These are phyloP conservation scores for Apiospora aurea DNA, from an alignment of 2,329 filamentous ascomycete species.

Conservation along the genomic window DNA sequence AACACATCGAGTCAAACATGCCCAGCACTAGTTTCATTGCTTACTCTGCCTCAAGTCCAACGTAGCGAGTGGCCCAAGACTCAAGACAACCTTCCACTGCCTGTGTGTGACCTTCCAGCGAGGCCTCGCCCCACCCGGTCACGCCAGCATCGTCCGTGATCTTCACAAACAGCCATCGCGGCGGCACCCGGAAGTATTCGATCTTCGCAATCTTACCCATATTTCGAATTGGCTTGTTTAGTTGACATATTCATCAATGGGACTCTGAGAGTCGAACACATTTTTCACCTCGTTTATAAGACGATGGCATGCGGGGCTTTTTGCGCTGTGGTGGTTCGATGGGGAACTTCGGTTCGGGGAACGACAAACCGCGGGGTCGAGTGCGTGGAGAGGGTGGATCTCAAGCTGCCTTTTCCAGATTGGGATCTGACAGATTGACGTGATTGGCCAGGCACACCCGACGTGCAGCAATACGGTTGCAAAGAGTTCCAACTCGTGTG, in stretches of 20 bases:
- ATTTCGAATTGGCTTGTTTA: neutral
- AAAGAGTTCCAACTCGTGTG: neutral
- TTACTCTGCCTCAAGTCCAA: conserved; percentile 75
- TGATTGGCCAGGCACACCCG: conserved; percentile 7
- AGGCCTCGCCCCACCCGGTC: conserved; percentile 77
- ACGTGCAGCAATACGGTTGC: neutral
- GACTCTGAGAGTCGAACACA: neutral
- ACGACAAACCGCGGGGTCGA: conserved; percentile 18
- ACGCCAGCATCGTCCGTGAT: conserved; percentile 71
- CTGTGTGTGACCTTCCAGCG: conserved; percentile 75
- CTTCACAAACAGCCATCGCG: conserved; percentile 81
- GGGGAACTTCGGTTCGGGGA: conserved; percentile 12
- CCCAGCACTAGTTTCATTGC: conserved; percentile 30
- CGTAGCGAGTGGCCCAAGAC: conserved; percentile 67
- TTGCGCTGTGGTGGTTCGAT: neutral
- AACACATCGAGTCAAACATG: neutral
- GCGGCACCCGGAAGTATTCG: conserved; percentile 78
- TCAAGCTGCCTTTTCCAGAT: conserved; percentile 7
- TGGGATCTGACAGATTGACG: neutral
- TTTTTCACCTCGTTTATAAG: neutral
- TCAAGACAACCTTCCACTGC: conserved; percentile 78
- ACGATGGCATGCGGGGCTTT: neutral
- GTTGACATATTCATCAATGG: no score
- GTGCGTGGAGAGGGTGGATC: conserved; percentile 17
- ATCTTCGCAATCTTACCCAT: conserved; percentile 72